These are phyloP conservation scores for Arthroderma sp. DNA, from an alignment of 2,329 filamentous ascomycete species.

Conservation along the genomic window DNA sequence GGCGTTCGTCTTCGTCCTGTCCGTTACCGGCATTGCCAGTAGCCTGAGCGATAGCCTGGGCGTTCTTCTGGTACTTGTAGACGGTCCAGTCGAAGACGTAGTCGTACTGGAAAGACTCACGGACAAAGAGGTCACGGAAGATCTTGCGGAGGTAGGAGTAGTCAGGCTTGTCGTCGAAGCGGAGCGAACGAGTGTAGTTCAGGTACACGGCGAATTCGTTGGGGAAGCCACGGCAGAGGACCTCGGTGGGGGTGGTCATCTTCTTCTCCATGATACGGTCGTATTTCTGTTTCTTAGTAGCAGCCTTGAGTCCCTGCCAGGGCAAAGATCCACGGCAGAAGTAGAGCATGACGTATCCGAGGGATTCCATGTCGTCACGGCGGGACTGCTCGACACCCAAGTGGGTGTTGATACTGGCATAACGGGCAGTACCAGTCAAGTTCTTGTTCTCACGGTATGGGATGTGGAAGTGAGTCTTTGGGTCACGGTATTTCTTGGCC, in stretches of 20 bases:
- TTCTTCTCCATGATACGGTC: constrained; percentile 99
- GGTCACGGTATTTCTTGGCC: constrained; percentile 99
- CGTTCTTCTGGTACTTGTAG: constrained; percentile 99
- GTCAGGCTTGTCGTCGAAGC: constrained; percentile 99
- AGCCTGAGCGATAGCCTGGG: constrained; percentile 81
- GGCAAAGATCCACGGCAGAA: constrained; percentile 98
- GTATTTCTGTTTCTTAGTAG: constrained; percentile 99
- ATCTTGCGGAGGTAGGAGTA: constrained; percentile 99
- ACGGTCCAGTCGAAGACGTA: constrained; percentile 99
- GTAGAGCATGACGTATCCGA: constrained; percentile 99
- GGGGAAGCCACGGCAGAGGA: constrained; percentile 96
- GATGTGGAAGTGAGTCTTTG: constrained; percentile 99
- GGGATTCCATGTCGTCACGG: constrained; percentile 97
- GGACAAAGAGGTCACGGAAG: constrained; percentile 98
- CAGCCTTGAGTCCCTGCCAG: constrained; percentile 97
- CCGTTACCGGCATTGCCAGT: constrained; percentile 53
- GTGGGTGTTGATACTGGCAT: constrained; percentile 98
- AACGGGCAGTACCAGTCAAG: constrained; percentile 94
- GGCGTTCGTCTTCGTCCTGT: constrained; percentile 62
- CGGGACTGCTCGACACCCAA: constrained; percentile 97
- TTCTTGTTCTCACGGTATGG: constrained; percentile 99
- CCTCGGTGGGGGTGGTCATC: constrained; percentile 98
- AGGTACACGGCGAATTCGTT: constrained; percentile 99
- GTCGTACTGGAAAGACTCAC: constrained; percentile 98
- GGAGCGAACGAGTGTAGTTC: constrained; percentile 96